Base-by-base conservation (phyloP, 1,139 yeast species). In the Hyphopichia pseudoburtonii region DNA sequence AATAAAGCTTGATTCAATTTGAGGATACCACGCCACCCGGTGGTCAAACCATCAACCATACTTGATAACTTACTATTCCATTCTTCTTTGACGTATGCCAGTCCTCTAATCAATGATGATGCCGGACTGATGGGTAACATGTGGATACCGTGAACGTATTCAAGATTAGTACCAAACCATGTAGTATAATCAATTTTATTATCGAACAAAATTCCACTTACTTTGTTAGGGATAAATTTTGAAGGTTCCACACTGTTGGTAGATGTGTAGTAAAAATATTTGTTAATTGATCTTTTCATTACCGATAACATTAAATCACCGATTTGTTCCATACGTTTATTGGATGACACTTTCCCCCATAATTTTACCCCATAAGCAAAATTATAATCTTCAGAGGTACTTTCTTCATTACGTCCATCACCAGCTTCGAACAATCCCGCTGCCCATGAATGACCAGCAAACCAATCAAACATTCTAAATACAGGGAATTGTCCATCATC, bases 1-100 rank as follows among this genome's bases (percentile, higher is more conserved):
- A 64, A 73, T 31, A 90, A 64, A 0, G 97, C 97, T 46, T 78
- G 77, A 61, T 90, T 87, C 40, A 88, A 68, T 68, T 81, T 77
- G 39, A 90, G 64, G 32, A 92, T 78, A 30, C 97, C 97, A 33
- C 78, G 78, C 97, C 97, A 92, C 2, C 96, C 97, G 48, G 80
- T 82, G 32, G 73, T 70, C 10, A 88, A 76, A 8, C 62, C 56
- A 31, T 63, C 71, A 6, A 83, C 75, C 41, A 88, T 71, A 1
- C 56, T 50, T 3, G 71, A 59, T 17, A 86, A 57, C 48, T 65
- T 65, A 39, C 70, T 67, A 12, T 70, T 67, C 97, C 96, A 92
- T 64, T 92, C 97, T 62, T 89, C 80, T 47, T 69, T 52, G 14
- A 84, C 95, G 60, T 80, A 92, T 1, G 68, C 61, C 2, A 89